Percentiles rank a stretch among this genome's conserved stretches.
These are phyloP conservation scores for Sporothrix phasma DNA, from an alignment of 2,329 filamentous ascomycete species.

Conservation along the genomic window DNA sequence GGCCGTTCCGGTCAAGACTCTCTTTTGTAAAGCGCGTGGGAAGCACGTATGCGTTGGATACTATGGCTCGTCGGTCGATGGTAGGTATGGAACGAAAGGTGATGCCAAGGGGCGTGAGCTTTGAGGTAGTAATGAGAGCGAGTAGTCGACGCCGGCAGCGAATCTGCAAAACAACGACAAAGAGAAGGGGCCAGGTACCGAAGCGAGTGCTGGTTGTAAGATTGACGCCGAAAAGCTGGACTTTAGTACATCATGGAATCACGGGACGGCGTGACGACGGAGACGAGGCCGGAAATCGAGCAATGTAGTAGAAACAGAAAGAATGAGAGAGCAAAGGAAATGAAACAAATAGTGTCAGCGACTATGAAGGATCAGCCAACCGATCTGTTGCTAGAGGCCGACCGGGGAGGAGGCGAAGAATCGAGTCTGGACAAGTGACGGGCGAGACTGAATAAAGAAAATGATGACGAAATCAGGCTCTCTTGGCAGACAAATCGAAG, in stretches of 20 bases:
- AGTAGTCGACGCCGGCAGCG: background rate
- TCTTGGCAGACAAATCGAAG: background rate
- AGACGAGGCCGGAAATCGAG: background rate
- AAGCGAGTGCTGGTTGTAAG: background rate
- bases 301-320: background rate
- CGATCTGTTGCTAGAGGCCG: background rate
- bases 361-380: background rate
- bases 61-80: background rate
- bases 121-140: constrained; percentile 1
- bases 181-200: background rate
- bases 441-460: constrained; percentile 4
- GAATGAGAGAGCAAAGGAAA: background rate
- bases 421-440: background rate
- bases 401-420: background rate
- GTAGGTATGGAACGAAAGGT: background rate
- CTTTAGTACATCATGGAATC: constrained; percentile 6
- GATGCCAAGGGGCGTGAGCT: background rate
- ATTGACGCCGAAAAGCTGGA: background rate
- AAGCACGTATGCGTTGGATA: background rate
- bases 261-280: background rate
- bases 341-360: too few relatives aligned
- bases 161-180: background rate
- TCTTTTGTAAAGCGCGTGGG: background rate
- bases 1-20: background rate
- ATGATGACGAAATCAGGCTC: background rate